A percentile compares a stretch with the other conserved stretches of the same genome.
Conservation (phyloP, 352 stramenopile genomes). For the Phytophthora fragariae region DNA sequence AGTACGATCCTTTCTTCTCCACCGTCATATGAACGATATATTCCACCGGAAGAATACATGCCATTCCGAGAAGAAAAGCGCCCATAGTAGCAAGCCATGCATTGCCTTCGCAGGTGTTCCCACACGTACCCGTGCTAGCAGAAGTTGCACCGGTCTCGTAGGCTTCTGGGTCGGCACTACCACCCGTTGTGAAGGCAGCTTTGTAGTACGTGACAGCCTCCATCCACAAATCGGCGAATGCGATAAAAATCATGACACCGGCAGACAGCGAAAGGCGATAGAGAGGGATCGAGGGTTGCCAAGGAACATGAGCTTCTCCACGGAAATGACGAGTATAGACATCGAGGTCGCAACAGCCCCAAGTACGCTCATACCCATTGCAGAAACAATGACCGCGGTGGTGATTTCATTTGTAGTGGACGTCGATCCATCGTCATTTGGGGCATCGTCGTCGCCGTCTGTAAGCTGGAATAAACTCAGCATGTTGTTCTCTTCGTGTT, state of each 20-base stretch:
- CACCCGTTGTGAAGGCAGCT: constrained; percentile 63
- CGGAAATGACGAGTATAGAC: constrained; percentile 75
- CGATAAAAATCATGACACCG: constrained; percentile 83
- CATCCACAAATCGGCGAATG: constrained; percentile 69
- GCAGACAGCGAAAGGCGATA: constrained; percentile 79
- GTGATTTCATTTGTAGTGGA: constrained; percentile 49
- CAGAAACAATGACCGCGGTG: constrained; percentile 54
- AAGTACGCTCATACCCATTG: constrained; percentile 81
- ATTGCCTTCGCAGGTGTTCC: constrained; percentile 65
- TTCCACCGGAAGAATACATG: constrained; percentile 74
- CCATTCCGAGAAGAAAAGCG: constrained; percentile 65
- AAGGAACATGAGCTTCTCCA: constrained; percentile 71
- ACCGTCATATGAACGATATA: constrained; percentile 39
- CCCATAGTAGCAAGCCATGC: constrained; percentile 67
- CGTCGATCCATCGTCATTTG: constrained; percentile 54
- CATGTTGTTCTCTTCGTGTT: constrained; percentile 85
- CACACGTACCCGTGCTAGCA: constrained; percentile 51
- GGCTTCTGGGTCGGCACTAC: constrained; percentile 62
- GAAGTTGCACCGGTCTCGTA: constrained; percentile 65
- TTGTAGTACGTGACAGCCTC: constrained; percentile 69
- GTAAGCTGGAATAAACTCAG: constrained; percentile 74
- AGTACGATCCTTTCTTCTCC: constrained; percentile 36
- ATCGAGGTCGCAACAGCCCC: constrained; percentile 73
- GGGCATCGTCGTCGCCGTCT: constrained; percentile 53
- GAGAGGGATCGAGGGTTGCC: constrained; percentile 62